phyloP scores from a whole-genome alignment of 768 basidiomycete species.

The Symmetrospora coprosmae region DNA sequence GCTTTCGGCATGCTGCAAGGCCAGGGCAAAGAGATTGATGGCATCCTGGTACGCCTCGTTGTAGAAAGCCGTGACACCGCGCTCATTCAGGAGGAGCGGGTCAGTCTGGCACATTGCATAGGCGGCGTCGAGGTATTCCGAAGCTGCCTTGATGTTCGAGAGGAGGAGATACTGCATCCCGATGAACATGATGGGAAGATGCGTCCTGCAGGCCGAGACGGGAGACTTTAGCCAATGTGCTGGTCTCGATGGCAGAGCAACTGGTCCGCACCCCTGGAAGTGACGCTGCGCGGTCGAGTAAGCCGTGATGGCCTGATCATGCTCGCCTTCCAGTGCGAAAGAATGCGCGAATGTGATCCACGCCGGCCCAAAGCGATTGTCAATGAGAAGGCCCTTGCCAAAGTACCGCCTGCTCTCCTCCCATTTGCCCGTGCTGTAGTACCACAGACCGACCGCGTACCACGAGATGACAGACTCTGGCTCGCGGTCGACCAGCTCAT shows the following conservation, averaged over 20 bases:
- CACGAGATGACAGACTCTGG: constrained; percentile 86
- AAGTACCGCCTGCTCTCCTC: constrained; percentile 84
- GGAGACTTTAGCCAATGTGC: background rate
- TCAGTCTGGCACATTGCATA: constrained; percentile 62
- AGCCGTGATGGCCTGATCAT: constrained; percentile 94
- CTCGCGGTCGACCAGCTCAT: constrained; percentile 85
- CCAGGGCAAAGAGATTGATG: constrained; percentile 53
- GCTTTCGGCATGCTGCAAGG: constrained; percentile 66
- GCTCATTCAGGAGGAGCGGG: constrained; percentile 77
- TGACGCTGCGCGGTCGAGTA: constrained; percentile 92
- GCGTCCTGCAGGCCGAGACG: constrained; percentile 54
- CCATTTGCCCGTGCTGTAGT: constrained; percentile 74
- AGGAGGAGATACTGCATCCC: constrained; percentile 96
- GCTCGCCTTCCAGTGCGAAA: constrained; percentile 91
- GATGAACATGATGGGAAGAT: constrained; percentile 84
- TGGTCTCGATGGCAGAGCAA: background rate
- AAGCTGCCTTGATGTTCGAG: constrained; percentile 63
- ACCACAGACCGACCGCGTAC: constrained; percentile 98
- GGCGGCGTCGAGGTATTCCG: constrained; percentile 75
- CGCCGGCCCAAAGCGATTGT: constrained; percentile 85
- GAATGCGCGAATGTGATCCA: constrained; percentile 98
- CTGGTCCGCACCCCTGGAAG: constrained; percentile 62
- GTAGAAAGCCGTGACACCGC: constrained; percentile 82
- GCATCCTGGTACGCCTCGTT: constrained; percentile 62
- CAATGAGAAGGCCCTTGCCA: constrained; percentile 96